Base-by-base conservation (phyloP, 1,139 yeast species). In the Debaryomyces fabryi region DNA sequence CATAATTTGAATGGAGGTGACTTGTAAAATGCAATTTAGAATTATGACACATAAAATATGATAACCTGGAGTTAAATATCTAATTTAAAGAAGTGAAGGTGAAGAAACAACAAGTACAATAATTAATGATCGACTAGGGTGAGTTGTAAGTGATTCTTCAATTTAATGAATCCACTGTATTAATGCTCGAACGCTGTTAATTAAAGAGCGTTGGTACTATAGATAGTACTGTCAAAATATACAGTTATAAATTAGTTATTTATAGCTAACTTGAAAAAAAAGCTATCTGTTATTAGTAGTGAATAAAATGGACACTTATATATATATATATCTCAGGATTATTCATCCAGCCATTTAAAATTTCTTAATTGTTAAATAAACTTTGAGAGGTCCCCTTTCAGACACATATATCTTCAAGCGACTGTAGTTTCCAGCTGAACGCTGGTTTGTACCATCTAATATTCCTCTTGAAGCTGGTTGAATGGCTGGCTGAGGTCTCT, bases 71-170 rank as follows among this genome's bases (percentile, higher is more conserved):
- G 21, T 20, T 30, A 18, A 18, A 44, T 30, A 32, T 21, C 43
- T 35, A 30, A 40, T 32, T 30, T 30, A 16, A 40, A 40, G 36
- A 21, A 30, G 21, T 27, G 43, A 40, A 40, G 15, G 8, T 39
- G 42, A 39, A 39, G 42, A 30, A 29, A 27, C 30, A 27, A 27
- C 30, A 40, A 40, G 36, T 30, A 40, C 43, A 30, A 40, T 24
- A 18, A 29, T 24, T 16, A 63, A 64, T 39, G 68, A 63, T 58
- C 50, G 68, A 63, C 67, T 63, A 54, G 64, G 64, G 68, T 63
- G 67, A 60, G 67, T 51, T 45, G 38, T 33, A 35, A 35, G 49
- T 51, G 58, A 50, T 55, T 46, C 35, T 49, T 53, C 59, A 58
- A 49, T 41, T 46, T 39, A 46, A 42, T 40, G 42, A 35, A 34